Base-by-base conservation (phyloP, 2,329 filamentous ascomycete genomes). In the Xylaria sp. region DNA sequence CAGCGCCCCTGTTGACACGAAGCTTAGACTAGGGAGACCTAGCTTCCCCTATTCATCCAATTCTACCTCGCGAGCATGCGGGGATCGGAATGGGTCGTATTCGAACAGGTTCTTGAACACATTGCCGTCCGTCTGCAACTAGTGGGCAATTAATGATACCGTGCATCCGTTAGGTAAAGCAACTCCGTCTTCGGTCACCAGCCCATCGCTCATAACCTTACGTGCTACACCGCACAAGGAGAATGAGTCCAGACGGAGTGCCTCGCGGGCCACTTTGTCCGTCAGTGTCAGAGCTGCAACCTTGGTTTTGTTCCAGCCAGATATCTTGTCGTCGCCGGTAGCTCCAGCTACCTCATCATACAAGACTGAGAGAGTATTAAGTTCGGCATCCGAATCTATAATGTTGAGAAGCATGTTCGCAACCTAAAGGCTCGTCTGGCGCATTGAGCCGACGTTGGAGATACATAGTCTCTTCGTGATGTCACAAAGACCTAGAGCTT, bases 251-350 rank as follows among this genome's bases (percentile, higher is more conserved):
- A 80, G 55, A 1, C 83, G 78, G 25, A 84, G 73, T 2, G 82
- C 82, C 72, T 85, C 83, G 13, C 83, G 78, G 2, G 79, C 73
- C 0, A 78, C 78, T 59, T 82, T 84, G 71, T 85, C 83, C 9
- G 80, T 73, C 3, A 73, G 75, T 1, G 75, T 73, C 78, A 85
- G 79, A 13, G 77, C 73, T 39, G 76, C 72, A 1, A 83, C 74
- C 2, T 75, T 74, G 8, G 73, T 67, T 59, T 82, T 83, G 5
- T 79, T 81, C 83, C 83, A 85, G 15, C n/a, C 48, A 7, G 34
- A 18, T 5, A 50, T n/a, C 43, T 57, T 60, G 20, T 63, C 57
- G 34, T 60, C 50, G 2, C 67, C 64, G n/a, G 82, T 71, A 5
- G 81, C 68, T 7, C 70, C 69, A 1, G 71, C 67, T 2, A 80